Conservation (phyloP, 129 eudicot genomes). For the Silybum marianum region DNA sequence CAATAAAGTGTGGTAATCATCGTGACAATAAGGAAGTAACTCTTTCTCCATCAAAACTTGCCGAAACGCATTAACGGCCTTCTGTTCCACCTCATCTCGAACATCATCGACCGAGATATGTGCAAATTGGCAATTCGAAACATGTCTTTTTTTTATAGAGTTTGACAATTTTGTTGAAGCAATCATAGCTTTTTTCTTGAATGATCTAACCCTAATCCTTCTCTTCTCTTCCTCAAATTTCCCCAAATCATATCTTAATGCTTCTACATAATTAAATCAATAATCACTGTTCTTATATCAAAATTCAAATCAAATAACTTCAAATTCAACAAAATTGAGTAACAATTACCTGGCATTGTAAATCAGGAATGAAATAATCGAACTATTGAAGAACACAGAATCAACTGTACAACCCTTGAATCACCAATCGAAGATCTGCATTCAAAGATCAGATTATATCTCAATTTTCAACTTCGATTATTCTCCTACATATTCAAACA, state of each 20-base stretch:
- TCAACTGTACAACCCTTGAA: not conserved
- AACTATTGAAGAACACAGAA: not conserved
- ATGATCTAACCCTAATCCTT: slow-evolving; percentile 49
- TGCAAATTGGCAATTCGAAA: slow-evolving; percentile 56
- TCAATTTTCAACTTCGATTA: not conserved
- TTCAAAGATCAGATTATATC: not conserved
- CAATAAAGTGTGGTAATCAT: slow-evolving; percentile 74
- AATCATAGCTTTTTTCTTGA: slow-evolving; percentile 57
- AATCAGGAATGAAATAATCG: not conserved
- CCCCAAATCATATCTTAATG: slow-evolving; percentile 47
- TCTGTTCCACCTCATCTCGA: slow-evolving; percentile 64
- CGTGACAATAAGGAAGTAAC: slow-evolving; percentile 55
- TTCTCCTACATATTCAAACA: not conserved
- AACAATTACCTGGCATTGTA: slow-evolving; percentile 12
- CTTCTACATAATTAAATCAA: not conserved
- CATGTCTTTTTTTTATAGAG: slow-evolving; percentile 38
- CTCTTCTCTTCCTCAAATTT: slow-evolving; percentile 61
- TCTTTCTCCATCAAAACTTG: slow-evolving; percentile 52
- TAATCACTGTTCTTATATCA: not conserved
- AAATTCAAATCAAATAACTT: not conserved
- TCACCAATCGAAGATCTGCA: not conserved
- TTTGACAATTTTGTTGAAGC: slow-evolving; percentile 50
- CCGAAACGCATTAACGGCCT: slow-evolving; percentile 54
- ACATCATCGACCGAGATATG: slow-evolving; percentile 50
- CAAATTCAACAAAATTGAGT: not conserved